Evolutionary conservation across 2,329 filamentous ascomycete species (phyloP), one percentile per base, ranked within the genome.

Genomic region (Calonectria honghensis): DNA sequence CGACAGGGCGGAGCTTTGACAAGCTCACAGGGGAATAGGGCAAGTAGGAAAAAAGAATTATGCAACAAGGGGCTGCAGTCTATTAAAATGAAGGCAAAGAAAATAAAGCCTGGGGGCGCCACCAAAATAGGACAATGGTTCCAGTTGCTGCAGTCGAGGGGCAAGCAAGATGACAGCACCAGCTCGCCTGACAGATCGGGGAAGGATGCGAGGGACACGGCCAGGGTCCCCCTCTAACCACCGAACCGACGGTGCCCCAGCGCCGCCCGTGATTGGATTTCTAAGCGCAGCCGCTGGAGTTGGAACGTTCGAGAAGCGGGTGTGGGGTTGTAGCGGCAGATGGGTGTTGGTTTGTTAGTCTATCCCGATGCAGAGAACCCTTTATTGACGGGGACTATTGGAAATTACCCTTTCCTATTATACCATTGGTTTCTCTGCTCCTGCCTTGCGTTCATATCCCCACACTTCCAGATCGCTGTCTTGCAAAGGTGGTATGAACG

Each of bases 301-400:
- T 68, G 68, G 79, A 81, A 81, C 72, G 74, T 81, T 81, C 79
- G 78, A 81, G 79, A 81, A 81, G 64, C 51, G 65, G 66, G 70
- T 59, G 72, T 59, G 68, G 72, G 74, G 72, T 41, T 35, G 31
- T 13, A 32, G 37, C 27, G 13, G 52, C 32, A 6, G 45, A n/a
- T 48, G 4, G 18, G 13, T 45, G 41, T n/a, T 45, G 18, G 41
- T 45, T 45, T 45, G 41, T 45, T 45, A 45, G 41, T 45, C 41
- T 45, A n/a, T 45, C 41, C 16, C 6, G 16, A 20, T 3, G 7
- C 6, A n/a, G 7, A 48, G 20, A 24, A 48, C 20, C 20, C 7
- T n/a, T 45, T 20, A n/a, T n/a, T 6, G 10, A n/a, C 16, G n/a
- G 20, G 41, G 7, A 6, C 41, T 45, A n/a, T 45, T 45, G 14